phyloP scores from a whole-genome alignment of 2,329 filamentous ascomycete genomes.

The Acephala macrosclerotiorum region DNA sequence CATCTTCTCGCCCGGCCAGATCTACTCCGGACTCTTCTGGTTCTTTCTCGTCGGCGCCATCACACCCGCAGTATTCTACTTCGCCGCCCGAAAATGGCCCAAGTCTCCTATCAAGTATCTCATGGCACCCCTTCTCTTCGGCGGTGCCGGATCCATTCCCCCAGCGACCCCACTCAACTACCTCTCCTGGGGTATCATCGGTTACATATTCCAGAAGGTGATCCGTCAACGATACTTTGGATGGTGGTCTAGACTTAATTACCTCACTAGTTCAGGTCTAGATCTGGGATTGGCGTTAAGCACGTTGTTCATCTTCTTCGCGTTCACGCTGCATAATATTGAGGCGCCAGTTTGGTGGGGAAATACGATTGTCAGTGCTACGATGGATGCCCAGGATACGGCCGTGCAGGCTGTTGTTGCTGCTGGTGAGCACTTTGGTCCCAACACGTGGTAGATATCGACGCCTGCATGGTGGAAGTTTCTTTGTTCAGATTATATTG shows the following conservation, averaged over 20 bases:
- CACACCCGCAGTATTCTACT: slow-evolving; percentile 66
- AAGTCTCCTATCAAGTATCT: slow-evolving; percentile 61
- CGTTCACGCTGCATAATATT: slow-evolving; percentile 66
- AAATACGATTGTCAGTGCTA: slow-evolving; percentile 43
- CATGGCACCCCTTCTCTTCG: slow-evolving; percentile 36
- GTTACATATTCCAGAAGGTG: slow-evolving; percentile 72
- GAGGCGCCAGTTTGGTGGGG: slow-evolving; percentile 68
- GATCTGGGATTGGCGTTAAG: slow-evolving; percentile 74
- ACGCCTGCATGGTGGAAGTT: neutral
- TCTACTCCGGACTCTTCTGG: slow-evolving; percentile 72
- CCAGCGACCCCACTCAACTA: slow-evolving; percentile 77
- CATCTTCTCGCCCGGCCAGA: slow-evolving; percentile 70
- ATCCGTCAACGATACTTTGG: slow-evolving; percentile 70
- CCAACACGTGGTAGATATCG: slow-evolving; percentile 17
- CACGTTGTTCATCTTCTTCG: slow-evolving; percentile 70
- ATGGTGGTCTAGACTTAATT: slow-evolving; percentile 83
- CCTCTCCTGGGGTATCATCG: slow-evolving; percentile 72
- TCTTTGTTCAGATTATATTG: neutral
- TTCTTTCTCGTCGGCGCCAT: slow-evolving; percentile 75
- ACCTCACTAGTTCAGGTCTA: slow-evolving; percentile 74
- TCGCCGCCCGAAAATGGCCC: slow-evolving; percentile 62
- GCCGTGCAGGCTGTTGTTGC: slow-evolving; percentile 30
- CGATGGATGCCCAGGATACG: slow-evolving; percentile 34
- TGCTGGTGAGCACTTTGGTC: slow-evolving; percentile 31
- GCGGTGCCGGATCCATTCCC: slow-evolving; percentile 50